Conservation (phyloP, 306 rosid genomes). For the Fragaria ananassa region DNA sequence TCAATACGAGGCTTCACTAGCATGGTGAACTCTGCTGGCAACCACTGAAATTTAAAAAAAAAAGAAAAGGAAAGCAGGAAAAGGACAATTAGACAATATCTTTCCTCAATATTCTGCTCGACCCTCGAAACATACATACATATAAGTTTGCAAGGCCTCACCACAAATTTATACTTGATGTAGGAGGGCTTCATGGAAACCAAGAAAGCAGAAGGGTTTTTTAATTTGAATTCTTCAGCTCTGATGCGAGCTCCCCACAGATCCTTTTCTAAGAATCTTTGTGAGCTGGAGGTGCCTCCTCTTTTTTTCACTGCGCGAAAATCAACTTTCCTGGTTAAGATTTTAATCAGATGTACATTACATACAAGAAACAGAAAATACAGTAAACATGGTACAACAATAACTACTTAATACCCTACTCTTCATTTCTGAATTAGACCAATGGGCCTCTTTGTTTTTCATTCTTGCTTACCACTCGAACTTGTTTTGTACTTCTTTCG, state of each 20-base stretch:
- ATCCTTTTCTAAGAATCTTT: background rate
- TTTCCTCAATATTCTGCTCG: background rate
- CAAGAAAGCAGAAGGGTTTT: background rate
- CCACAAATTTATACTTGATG: background rate
- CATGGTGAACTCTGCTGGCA: slow-evolving; percentile 7
- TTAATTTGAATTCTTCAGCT: background rate
- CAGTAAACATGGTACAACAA: background rate
- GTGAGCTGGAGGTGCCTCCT: background rate
- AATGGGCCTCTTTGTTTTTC: background rate
- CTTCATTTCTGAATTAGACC: background rate
- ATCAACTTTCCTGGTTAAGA: background rate
- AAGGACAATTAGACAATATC: background rate
- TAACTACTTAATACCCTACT: background rate
- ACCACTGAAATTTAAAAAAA: background rate
- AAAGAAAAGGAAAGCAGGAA: background rate
- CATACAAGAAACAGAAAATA: background rate
- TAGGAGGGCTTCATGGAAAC: slow-evolving; percentile 1
- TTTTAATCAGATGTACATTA: background rate
- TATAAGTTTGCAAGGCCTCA: background rate
- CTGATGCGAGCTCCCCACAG: background rate
- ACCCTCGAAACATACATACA: background rate
- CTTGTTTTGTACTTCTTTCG: background rate
- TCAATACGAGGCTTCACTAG: background rate
- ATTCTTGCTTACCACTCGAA: background rate
- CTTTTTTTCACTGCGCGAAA: background rate